phyloP scores from a whole-genome alignment of 495 filamentous ascomycete genomes.

The Penicillium macrosclerotiorum region DNA sequence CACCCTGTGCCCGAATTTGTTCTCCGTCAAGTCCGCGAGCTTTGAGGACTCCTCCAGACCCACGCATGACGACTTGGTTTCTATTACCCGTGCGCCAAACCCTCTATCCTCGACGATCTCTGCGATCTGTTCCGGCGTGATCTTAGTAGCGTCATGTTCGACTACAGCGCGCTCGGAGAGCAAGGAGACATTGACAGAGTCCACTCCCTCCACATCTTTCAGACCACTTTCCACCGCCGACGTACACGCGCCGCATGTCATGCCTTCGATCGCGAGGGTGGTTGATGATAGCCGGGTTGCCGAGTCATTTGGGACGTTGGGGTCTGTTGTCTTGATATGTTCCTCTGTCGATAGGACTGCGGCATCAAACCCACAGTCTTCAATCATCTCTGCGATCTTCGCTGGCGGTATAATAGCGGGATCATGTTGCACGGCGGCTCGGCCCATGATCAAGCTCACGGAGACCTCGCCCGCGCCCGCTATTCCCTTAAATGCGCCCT shows the following conservation, averaged over 20 bases:
- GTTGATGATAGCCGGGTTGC: slow-evolving; percentile 56
- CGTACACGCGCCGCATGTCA: slow-evolving; percentile 96
- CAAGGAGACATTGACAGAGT: slow-evolving; percentile 83
- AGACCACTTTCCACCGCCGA: slow-evolving; percentile 84
- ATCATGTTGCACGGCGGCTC: slow-evolving; percentile 88
- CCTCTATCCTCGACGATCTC: slow-evolving; percentile 89
- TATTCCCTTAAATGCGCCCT: slow-evolving; percentile 76
- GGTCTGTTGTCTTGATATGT: slow-evolving; percentile 17
- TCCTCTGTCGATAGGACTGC: slow-evolving; percentile 80
- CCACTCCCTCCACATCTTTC: slow-evolving; percentile 67
- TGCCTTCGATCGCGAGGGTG: slow-evolving; percentile 88
- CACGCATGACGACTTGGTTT: slow-evolving; percentile 31
- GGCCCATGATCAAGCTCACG: slow-evolving; percentile 87
- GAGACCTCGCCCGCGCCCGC: slow-evolving; percentile 80
- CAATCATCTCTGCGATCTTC: slow-evolving; percentile 77
- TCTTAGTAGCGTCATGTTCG: slow-evolving; percentile 68
- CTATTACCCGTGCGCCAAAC: slow-evolving; percentile 81
- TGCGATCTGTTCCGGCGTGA: slow-evolving; percentile 68
- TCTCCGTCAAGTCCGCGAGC: slow-evolving; percentile 31
- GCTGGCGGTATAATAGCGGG: slow-evolving; percentile 69
- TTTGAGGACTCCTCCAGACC: slow-evolving; percentile 12
- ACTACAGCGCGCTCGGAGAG: slow-evolving; percentile 67
- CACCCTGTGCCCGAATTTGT: slow-evolving; percentile 47
- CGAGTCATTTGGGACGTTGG: slow-evolving; percentile 22
- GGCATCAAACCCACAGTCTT: slow-evolving; percentile 94